Base-by-base conservation (phyloP, 2,329 filamentous ascomycete species). In the Exophiala spinifera region DNA sequence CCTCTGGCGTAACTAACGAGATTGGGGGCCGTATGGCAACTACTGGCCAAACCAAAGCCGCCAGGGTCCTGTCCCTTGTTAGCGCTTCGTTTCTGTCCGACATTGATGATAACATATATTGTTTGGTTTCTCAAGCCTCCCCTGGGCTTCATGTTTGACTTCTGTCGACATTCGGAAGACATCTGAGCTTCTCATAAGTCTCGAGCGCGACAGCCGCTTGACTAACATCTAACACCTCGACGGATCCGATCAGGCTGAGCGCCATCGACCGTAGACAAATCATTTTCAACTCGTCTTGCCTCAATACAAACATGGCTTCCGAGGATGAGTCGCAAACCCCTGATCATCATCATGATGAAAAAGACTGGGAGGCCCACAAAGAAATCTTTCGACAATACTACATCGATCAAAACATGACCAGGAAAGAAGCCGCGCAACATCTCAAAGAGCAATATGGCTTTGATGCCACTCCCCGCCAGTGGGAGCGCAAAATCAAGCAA, bases 401-500 rank as follows among this genome's bases (percentile, higher is more conserved):
- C 49, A 60, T 63, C 19, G 57, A 59, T 20, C n/a, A 59, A 20
- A 60, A 60, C 46, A 60, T 60, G 52, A 58, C 62, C n/a, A 53
- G 60, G 15, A 60, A 61, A 36, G 55, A 60, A 40, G 61, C 62
- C 6, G 57, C 54, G 3, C 37, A 60, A 51, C 50, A 49, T 28
- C 60, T 64, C 54, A 57, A 48, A 43, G 48, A 60, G 14, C 28
- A 57, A 25, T 52, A 51, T 45, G 43, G 55, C 44, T 64, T 64
- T 34, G 51, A 59, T 20, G 62, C 62, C 14, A 64, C 62, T 21
- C 56, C 53, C 3, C 59, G 62, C 17, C 62, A 64, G 47, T 64
- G 62, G 62, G 61, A 64, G 51, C 60, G 61, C 49, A 62, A 58
- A 37, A 63, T 64, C 52, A 62, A 63, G 49, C 57, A 61, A 39